These are phyloP conservation scores for Marsdenia floribunda DNA, from an alignment of 257 asterid species.

Conservation along the genomic window DNA sequence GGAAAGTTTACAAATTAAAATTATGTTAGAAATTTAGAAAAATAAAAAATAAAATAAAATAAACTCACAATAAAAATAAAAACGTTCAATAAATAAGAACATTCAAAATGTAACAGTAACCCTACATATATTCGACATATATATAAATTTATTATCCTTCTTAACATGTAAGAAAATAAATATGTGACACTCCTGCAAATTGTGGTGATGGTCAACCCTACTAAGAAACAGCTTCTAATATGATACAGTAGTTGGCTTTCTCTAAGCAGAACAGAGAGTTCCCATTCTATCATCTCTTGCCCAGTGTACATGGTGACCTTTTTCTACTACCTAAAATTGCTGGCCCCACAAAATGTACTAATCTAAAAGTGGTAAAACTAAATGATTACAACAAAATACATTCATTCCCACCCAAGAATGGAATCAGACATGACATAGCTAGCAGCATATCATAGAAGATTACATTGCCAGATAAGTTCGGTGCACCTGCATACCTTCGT, in stretches of 20 bases:
- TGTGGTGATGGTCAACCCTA: neutral
- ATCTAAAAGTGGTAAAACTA: conserved; percentile 7
- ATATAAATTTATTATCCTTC: too few species aligned
- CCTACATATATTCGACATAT: too few species aligned
- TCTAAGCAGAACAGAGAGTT: neutral
- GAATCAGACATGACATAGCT: neutral
- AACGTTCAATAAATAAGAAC: too few species aligned
- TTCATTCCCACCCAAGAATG: neutral
- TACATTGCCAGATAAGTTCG: neutral
- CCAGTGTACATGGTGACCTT: neutral
- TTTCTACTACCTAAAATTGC: conserved; percentile 10
- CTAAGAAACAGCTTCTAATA: neutral
- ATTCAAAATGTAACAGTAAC: too few species aligned
- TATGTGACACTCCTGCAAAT: neutral
- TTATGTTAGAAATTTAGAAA: too few species aligned
- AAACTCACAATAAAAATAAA: too few species aligned
- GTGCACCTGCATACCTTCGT: neutral
- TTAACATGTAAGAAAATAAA: neutral
- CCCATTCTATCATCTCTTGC: neutral
- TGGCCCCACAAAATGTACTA: neutral
- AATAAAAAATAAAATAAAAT: too few species aligned
- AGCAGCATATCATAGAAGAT: neutral
- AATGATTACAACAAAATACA: neutral
- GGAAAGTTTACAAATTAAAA: too few species aligned
- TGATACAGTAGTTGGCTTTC: neutral